phyloP scores from a whole-genome alignment of 306 rosid genomes.

The Glycine latifolia region DNA sequence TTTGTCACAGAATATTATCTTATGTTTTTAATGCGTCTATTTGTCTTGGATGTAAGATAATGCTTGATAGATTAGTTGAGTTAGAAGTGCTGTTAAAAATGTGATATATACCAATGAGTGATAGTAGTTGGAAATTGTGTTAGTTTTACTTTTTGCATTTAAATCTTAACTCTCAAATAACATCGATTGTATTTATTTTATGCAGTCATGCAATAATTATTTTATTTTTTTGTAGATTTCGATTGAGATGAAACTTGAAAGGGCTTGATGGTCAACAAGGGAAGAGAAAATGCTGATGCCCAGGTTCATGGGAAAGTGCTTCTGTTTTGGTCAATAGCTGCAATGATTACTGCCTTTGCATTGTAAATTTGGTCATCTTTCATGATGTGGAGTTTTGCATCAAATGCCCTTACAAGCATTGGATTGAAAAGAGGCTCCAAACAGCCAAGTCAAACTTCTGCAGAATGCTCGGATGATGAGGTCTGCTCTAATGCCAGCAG shows the following conservation, averaged over 20 bases:
- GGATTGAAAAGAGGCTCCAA: constrained; percentile 66
- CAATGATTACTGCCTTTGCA: constrained; percentile 38
- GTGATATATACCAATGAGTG: background rate
- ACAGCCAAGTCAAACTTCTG: constrained; percentile 54
- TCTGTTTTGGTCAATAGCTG: constrained; percentile 37
- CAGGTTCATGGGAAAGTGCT: constrained; percentile 35
- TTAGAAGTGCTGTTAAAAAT: constrained; percentile 3
- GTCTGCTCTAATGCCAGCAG: constrained; percentile 75
- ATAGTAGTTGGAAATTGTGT: constrained; percentile 4
- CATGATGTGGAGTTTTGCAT: constrained; percentile 84
- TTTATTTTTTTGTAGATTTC: constrained; percentile 30
- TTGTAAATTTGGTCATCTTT: constrained; percentile 32
- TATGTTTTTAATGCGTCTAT: constrained; percentile 5
- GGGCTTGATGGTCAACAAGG: constrained; percentile 16
- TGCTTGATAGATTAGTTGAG: constrained; percentile 6
- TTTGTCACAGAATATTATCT: background rate
- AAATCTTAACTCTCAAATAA: background rate
- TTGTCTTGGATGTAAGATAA: constrained; percentile 20
- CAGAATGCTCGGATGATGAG: constrained; percentile 88
- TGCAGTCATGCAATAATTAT: background rate
- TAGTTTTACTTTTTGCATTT: constrained; percentile 6
- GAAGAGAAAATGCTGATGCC: constrained; percentile 20
- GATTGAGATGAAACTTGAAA: constrained; percentile 34
- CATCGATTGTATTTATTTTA: constrained; percentile 1
- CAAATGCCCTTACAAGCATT: constrained; percentile 70